Base-by-base conservation (phyloP, 352 stramenopile species). In the Phytopythium ostracodes region DNA sequence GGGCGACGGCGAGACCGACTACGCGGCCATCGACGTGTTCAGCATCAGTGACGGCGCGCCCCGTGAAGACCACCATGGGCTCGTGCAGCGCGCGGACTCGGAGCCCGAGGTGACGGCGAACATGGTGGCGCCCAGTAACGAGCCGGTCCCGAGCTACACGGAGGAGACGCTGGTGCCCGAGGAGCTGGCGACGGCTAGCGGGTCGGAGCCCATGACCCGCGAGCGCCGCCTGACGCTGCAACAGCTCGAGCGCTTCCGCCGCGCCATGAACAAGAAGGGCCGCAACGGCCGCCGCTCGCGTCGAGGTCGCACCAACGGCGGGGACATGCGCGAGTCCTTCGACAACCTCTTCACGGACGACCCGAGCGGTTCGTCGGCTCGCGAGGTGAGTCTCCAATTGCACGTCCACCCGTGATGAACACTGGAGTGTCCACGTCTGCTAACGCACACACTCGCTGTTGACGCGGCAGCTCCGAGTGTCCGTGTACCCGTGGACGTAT, bases 401-500 rank as follows among this genome's bases (percentile, higher is more conserved):
- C 33, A 10, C 14, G 27, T 47, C 18, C 42, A 47, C 6, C 9
- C 25, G 4, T 14, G 15, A 27, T 54, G 46, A 31, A 56, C 33
- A 40, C 25, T 40, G 20, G 10, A 53, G 62, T 60, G 22, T 47
- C 53, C 11, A 25, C 24, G n/a, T 20, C 24, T 15, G 12, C 20
- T 22, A 47, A 47, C 42, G 4, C 18, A 25, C 20, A 2, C 4
- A 10, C n/a, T 25, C 9, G 18, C 14, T 20, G 33, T 38, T 38
- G 33, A 38, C 33, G 7, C 36, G 25, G 49, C 27, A 89, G 76
- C 62, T 91, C 17, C 73, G 76, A 43, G 77, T 91, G 38, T 61
- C 77, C 52, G 81, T 58, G 31, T 91, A 91, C 47, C 81, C 81
- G 53, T 88, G 71, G 71, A 53, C 71, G 17, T 77, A 85, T 51